Evolutionary conservation across 495 filamentous ascomycete genomes (phyloP), one percentile per base, ranked within the genome.

Genomic region (Penicillium dipodomyicola): DNA sequence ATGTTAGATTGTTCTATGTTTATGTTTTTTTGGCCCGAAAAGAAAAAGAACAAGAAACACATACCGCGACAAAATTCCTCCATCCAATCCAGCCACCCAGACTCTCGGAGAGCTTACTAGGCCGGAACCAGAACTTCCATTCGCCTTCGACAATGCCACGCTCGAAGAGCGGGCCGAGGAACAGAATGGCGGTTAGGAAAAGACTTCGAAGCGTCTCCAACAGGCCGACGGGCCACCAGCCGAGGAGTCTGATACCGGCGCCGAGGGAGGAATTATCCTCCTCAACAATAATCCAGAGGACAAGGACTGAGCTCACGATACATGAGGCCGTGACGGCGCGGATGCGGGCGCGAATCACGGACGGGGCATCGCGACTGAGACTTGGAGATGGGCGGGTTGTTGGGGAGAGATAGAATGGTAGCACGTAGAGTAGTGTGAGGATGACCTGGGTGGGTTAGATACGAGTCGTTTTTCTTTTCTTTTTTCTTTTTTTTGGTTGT

Each of bases 341-440:
- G 66, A 96, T 88, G 62, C 94, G 86, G 57, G 89, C 87, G 49
- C 87, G 88, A 72, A 98, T 96, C 19, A 95, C 92, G 9, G 87
- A 88, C 19, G 94, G 91, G 20, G 89, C 84, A 82, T 97, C 93
- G 54, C 94, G 86, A 51, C 89, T 88, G 19, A 96, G 82, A 49
- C 80, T 83, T n/a, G 83, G 81, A 1, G 90, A 91, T 4, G 92
- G 92, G 19, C 92, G 87, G 6, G 92, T 94, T 29, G 82, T 77
- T 6, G 82, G 63, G 22, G 86, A 94, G 59, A 93, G 74, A 74
- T 97, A 97, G 79, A 98, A 90, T 32, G 94, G 92, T 32, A 89
- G 73, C 72, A 97, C 90, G 77, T 97, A 98, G 76, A 88, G 69
- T 56, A 90, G 65, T 5, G 92, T 96, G 69, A 93, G 90, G 54